Evolutionary conservation across 2,329 filamentous ascomycete species (phyloP).

Genomic region (Bipolaris victoriae): DNA sequence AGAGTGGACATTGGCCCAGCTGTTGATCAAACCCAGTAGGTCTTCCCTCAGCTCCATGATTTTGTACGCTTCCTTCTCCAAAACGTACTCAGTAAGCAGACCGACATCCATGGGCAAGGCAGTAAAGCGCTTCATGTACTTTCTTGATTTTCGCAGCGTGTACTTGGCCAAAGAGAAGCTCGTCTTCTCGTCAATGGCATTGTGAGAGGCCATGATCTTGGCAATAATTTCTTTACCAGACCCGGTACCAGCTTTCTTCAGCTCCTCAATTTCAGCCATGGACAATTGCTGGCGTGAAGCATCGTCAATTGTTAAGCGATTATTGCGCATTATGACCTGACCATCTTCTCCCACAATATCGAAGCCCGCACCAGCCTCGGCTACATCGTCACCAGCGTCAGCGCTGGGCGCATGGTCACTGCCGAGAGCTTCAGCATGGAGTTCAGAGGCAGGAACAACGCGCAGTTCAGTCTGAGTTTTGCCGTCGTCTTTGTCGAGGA

Average conservation of each 20-base stretch:
- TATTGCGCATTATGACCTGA: constrained; percentile 63
- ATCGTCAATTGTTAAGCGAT: constrained; percentile 68
- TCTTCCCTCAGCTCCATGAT: constrained; percentile 89
- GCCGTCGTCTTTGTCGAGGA: constrained; percentile 71
- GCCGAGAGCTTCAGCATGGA: constrained; percentile 78
- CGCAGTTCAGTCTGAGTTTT: constrained; percentile 73
- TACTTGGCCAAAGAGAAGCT: constrained; percentile 94
- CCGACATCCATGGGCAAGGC: constrained; percentile 82
- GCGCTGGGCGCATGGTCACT: constrained; percentile 53
- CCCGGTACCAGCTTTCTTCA: constrained; percentile 74
- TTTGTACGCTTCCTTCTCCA: constrained; percentile 80
- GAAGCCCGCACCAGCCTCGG: constrained; percentile 47
- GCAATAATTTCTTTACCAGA: constrained; percentile 89
- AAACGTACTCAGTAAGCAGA: constrained; percentile 74
- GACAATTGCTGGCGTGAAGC: constrained; percentile 75
- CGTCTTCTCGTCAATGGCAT: constrained; percentile 91
- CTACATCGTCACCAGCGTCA: constrained; percentile 44
- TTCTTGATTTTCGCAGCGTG: constrained; percentile 89
- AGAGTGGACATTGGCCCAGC: constrained; percentile 89
- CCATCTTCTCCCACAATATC: constrained; percentile 58
- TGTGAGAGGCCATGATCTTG: constrained; percentile 90
- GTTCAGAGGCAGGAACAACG: constrained; percentile 78
- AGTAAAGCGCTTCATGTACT: constrained; percentile 88
- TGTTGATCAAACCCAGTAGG: constrained; percentile 77
- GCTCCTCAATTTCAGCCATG: constrained; percentile 71